Percentiles rank a stretch among this genome's conserved stretches.
Evolutionary conservation across 345 rosid genomes (phyloP).

Genomic region (Reutealis trisperma): DNA sequence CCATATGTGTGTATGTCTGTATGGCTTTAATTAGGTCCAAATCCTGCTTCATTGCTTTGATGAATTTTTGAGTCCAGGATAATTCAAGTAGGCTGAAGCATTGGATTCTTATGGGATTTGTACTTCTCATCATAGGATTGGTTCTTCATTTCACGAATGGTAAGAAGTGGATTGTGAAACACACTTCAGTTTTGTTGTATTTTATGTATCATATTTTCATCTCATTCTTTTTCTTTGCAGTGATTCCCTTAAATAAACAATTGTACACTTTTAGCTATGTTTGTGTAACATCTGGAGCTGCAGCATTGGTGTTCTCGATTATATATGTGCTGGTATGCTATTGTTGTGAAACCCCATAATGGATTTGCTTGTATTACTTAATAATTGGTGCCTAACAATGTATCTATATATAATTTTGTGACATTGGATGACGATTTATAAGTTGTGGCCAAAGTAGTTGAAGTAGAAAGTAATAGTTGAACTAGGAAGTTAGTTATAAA

Average conservation of each 20-base stretch:
- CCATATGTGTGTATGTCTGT: background rate
- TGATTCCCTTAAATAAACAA: conserved; percentile 81
- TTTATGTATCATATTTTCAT: conserved; percentile 1
- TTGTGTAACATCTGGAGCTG: conserved; percentile 82
- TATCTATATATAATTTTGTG: background rate
- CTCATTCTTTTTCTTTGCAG: conserved; percentile 38
- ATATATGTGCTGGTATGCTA: conserved; percentile 61
- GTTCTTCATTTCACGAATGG: conserved; percentile 70
- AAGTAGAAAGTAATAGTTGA: background rate
- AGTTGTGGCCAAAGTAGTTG: background rate
- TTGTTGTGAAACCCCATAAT: background rate
- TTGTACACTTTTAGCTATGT: conserved; percentile 79
- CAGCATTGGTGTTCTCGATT: conserved; percentile 69
- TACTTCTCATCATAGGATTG: conserved; percentile 58
- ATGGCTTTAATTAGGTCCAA: background rate
- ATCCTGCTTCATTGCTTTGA: conserved; percentile 15
- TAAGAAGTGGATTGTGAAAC: conserved; percentile 32
- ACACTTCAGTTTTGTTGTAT: background rate
- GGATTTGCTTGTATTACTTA: background rate
- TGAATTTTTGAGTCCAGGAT: conserved; percentile 38
- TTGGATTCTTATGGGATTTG: conserved; percentile 61
- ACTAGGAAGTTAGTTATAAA: no score
- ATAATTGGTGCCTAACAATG: background rate
- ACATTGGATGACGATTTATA: background rate
- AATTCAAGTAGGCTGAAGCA: conserved; percentile 74